Evolutionary conservation across 2,329 filamentous ascomycete genomes (phyloP).

Genomic region (Claviceps monticola): DNA sequence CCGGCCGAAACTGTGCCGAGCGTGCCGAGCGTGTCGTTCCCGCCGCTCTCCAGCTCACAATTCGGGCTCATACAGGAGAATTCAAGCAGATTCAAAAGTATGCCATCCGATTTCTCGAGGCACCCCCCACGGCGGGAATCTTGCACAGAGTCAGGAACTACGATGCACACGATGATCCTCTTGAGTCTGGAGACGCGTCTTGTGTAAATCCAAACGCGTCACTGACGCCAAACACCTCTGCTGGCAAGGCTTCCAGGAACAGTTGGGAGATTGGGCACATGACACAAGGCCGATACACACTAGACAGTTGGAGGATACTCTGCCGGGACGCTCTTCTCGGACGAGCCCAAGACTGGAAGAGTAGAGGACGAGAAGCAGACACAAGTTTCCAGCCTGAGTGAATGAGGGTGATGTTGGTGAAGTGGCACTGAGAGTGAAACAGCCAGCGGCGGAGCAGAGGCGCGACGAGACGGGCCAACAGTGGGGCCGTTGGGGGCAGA

Average conservation of each 20-base stretch:
- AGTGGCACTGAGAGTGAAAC: no score
- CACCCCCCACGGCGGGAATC: constrained; percentile 45
- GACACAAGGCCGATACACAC: constrained; percentile 66
- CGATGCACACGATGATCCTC: constrained; percentile 20
- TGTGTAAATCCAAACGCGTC: not conserved
- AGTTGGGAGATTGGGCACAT: constrained; percentile 80
- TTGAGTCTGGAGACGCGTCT: not conserved
- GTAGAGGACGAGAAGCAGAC: constrained; percentile 31
- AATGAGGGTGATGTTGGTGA: constrained; percentile 50
- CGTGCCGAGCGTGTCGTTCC: constrained; percentile 49
- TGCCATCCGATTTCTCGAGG: constrained; percentile 51
- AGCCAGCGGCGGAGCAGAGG: no score
- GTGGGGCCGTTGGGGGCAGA: no score
- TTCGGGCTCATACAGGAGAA: constrained; percentile 82
- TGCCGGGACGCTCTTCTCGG: constrained; percentile 67
- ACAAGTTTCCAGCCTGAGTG: constrained; percentile 64
- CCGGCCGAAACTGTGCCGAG: constrained; percentile 34
- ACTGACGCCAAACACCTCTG: not conserved
- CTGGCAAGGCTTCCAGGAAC: constrained; percentile 13
- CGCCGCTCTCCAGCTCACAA: constrained; percentile 42
- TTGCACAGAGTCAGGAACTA: constrained; percentile 41
- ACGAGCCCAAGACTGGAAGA: constrained; percentile 51
- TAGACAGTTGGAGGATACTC: constrained; percentile 90
- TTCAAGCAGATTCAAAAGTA: constrained; percentile 55
- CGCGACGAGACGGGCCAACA: no score